phyloP scores from a whole-genome alignment of 768 basidiomycete genomes.

The Vishniacozyma victoriae region DNA sequence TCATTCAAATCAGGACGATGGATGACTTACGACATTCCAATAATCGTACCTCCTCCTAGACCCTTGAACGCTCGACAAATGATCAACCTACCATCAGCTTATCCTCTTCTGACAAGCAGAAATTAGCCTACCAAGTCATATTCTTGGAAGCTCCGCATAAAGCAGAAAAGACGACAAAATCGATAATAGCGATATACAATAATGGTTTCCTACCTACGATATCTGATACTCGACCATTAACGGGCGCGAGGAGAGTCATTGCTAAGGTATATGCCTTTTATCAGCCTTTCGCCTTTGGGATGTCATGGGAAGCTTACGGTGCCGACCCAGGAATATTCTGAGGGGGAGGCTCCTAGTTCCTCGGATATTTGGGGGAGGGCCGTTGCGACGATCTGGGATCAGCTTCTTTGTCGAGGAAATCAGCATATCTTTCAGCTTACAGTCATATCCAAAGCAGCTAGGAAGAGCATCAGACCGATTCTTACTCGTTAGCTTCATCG shows the following conservation, averaged over 20 bases:
- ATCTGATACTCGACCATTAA: conserved; percentile 38
- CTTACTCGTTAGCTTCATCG: not conserved
- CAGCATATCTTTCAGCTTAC: conserved; percentile 3
- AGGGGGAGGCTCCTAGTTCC: conserved; percentile 32
- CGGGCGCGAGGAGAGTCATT: conserved; percentile 19
- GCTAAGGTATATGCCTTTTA: conserved; percentile 23
- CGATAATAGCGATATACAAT: conserved; percentile 33
- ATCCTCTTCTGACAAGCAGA: not conserved
- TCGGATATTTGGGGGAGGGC: conserved; percentile 36
- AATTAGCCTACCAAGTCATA: conserved; percentile 17
- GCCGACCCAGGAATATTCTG: conserved; percentile 41
- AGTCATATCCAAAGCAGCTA: conserved; percentile 30
- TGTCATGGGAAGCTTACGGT: conserved; percentile 14
- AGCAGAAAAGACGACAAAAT: conserved; percentile 33
- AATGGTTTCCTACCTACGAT: conserved; percentile 41
- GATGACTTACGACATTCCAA: conserved; percentile 29
- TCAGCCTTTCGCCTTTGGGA: not conserved
- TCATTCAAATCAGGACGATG: not conserved
- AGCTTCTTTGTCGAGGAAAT: not conserved
- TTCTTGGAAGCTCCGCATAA: conserved; percentile 39
- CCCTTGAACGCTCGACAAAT: conserved; percentile 36
- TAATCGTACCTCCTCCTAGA: conserved; percentile 39
- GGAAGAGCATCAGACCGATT: conserved; percentile 20
- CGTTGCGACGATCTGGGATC: conserved; percentile 26
- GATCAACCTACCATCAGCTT: conserved; percentile 21